A percentile compares a stretch with the other conserved stretches of the same genome.
These are phyloP conservation scores for Phytophthora ramorum DNA, from an alignment of 352 stramenopile genomes.

Conservation along the genomic window DNA sequence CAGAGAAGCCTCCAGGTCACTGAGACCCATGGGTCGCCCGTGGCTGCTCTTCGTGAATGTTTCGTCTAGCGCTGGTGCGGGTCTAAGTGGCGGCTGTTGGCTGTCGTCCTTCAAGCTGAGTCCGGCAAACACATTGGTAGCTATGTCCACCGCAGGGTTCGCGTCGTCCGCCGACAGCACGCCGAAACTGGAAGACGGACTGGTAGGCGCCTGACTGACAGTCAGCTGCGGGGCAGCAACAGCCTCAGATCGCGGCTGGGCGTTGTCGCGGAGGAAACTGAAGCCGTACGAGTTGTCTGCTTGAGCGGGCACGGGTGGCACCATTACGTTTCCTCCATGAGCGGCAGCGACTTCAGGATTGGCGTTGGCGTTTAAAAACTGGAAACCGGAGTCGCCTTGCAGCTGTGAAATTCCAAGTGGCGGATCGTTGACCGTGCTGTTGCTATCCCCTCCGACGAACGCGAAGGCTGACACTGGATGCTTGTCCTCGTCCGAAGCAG, in stretches of 20 bases:
- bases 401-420: constrained; percentile 47
- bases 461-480: constrained; percentile 55
- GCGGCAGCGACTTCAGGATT: constrained; percentile 27
- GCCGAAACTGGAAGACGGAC: constrained; percentile 49
- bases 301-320: constrained; percentile 24
- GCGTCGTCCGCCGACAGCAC: constrained; percentile 35
- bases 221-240: constrained; percentile 14
- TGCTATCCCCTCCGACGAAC: constrained; percentile 51
- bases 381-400: constrained; percentile 44
- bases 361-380: constrained; percentile 50
- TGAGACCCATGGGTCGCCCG: constrained; percentile 53
- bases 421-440: constrained; percentile 34
- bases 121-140: constrained; percentile 62
- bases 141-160: constrained; percentile 15
- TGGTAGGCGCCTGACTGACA: constrained; percentile 32
- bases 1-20: constrained; percentile 46
- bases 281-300: constrained; percentile 53
- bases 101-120: constrained; percentile 49
- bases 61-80: constrained; percentile 37
- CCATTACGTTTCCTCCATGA: constrained; percentile 27
- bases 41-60: constrained; percentile 50
- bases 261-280: constrained; percentile 48
- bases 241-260: constrained; percentile 17
- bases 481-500: constrained; percentile 38
- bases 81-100: constrained; percentile 6